Base-by-base conservation (phyloP, 768 basidiomycete genomes). In the Podaxis sp. region DNA sequence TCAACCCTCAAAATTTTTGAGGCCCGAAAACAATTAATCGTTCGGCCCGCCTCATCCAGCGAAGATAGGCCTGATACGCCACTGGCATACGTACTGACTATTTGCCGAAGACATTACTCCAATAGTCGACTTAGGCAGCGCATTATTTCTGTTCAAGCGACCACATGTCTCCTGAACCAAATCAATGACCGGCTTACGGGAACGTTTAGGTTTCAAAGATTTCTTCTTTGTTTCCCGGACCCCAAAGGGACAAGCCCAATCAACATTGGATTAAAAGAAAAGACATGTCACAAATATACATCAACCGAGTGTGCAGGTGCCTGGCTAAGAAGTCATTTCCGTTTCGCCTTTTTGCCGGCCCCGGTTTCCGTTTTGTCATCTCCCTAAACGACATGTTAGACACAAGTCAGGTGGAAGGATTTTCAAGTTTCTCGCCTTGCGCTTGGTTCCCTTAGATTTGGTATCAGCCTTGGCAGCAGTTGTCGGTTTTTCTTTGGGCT, bases 401-500 rank as follows among this genome's bases (percentile, higher is more conserved):
- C n/a, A 57, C 40, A 4, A 62, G 17, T 56, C 24, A 33, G 7
- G 30, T 53, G 46, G 10, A 26, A 17, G 51, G 37, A 36, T 11
- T 58, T 6, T 37, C 22, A 59, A 22, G 15, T 46, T 63, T 62
- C 75, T 60, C 53, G 83, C 85, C 84, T 89, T 92, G 60, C 84
- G 84, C 62, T 81, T 83, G 28, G 76, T 75, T 13, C 78, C 78
- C 65, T 78, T 79, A 40, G 64, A 66, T 53, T 71, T 74, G 4
- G 64, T 46, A 57, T 74, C 66, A 33, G 64, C 69, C 63, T 73
- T 73, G 3, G 62, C 52, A 46, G 65, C 64, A n/a, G 68, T 56
- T 11, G 69, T 63, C 2, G 71, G 69, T 40, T 80, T 84, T 46
- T 86, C 82, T 60, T 86, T 84, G 4, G 85, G 77, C 69, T 90